Conservation (phyloP, 78 protist species). For the Guillardia theta region DNA sequence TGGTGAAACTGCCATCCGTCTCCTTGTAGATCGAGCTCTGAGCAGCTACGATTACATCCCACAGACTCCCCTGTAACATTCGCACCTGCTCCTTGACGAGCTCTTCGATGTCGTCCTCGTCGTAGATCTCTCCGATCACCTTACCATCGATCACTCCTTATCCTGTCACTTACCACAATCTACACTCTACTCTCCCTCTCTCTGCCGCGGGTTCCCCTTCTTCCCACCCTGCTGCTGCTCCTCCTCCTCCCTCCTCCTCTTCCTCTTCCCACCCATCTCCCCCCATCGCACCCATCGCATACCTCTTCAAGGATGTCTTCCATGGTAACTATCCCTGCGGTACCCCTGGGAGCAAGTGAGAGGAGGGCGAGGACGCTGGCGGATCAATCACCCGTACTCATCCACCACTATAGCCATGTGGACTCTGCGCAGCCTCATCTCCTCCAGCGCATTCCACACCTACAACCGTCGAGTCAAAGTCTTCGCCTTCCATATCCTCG, state of each 20-base stretch:
- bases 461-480: too few relatives aligned
- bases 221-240: too few relatives aligned
- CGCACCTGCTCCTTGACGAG: background rate
- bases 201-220: too few relatives aligned
- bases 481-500: too few relatives aligned
- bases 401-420: conserved; percentile 39
- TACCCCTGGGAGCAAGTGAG: background rate
- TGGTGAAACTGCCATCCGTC: background rate
- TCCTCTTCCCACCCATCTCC: background rate
- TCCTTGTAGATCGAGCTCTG: background rate
- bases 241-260: too few relatives aligned
- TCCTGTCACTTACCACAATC: background rate
- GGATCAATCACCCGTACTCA: conserved; percentile 45
- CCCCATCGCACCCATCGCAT: background rate
- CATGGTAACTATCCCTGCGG: background rate
- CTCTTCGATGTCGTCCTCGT: conserved; percentile 40
- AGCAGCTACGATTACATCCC: background rate
- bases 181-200: too few relatives aligned
- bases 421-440: background rate
- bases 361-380: background rate
- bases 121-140: conserved; percentile 37
- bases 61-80: background rate
- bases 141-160: background rate
- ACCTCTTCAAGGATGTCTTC: conserved; percentile 39
- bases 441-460: background rate